Conservation (phyloP, 345 rosid genomes). For the Arabidopsis suecica region DNA sequence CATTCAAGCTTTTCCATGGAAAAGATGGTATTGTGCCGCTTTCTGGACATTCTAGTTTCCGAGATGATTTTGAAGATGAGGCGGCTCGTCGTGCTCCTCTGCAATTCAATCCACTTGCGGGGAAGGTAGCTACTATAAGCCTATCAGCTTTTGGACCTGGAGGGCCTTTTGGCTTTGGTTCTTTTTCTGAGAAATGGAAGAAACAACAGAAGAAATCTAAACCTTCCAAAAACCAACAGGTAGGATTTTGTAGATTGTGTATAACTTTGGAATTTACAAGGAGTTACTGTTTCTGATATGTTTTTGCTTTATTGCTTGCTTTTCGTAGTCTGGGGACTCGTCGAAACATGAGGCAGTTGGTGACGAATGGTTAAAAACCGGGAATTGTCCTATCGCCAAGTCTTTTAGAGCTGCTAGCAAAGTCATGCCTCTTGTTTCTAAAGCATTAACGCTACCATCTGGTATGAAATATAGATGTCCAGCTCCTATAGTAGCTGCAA, state of each 20-base stretch:
- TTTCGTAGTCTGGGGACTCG: slow-evolving; percentile 57
- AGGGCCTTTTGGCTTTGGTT: slow-evolving; percentile 78
- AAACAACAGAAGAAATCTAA: slow-evolving; percentile 68
- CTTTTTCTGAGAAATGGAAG: slow-evolving; percentile 69
- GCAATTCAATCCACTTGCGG: slow-evolving; percentile 76
- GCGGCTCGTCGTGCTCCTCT: slow-evolving; percentile 51
- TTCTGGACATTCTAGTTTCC: slow-evolving; percentile 47
- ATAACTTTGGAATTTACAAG: not conserved
- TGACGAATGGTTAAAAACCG: slow-evolving; percentile 76
- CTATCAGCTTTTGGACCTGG: slow-evolving; percentile 77
- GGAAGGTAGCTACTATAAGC: slow-evolving; percentile 75
- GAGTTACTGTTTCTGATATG: not conserved
- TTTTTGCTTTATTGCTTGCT: slow-evolving; percentile 12
- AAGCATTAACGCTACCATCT: slow-evolving; percentile 65
- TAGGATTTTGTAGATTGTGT: slow-evolving; percentile 31
- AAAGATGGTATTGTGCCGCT: slow-evolving; percentile 87
- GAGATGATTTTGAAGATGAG: slow-evolving; percentile 29
- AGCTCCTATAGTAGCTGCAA: slow-evolving; percentile 77
- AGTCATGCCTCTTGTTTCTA: slow-evolving; percentile 76
- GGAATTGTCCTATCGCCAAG: slow-evolving; percentile 90
- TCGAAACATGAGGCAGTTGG: slow-evolving; percentile 72
- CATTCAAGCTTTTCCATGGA: slow-evolving; percentile 86
- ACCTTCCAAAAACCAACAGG: slow-evolving; percentile 65
- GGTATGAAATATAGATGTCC: slow-evolving; percentile 78
- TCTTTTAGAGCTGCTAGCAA: slow-evolving; percentile 76